These are phyloP conservation scores for Myxozyma sirexii DNA, from an alignment of 805 yeast genomes.

Conservation along the genomic window DNA sequence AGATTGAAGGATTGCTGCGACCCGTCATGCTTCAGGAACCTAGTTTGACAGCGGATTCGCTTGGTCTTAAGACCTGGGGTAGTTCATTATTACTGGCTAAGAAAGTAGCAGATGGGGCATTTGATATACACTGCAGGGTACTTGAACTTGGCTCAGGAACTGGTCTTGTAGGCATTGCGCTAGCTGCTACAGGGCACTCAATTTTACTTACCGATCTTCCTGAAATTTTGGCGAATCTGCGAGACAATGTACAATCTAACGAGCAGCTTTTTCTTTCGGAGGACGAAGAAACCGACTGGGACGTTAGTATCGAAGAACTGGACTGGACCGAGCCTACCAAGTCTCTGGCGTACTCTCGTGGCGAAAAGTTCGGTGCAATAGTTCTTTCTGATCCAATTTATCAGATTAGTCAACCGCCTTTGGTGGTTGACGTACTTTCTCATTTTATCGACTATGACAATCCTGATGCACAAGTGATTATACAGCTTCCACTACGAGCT, in stretches of 20 bases:
- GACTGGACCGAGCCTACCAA: constrained; percentile 75
- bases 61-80: constrained; percentile 97
- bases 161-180: constrained; percentile 80
- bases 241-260: constrained; percentile 61
- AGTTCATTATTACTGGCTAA: constrained; percentile 73
- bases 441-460: constrained; percentile 46
- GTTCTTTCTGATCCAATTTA: constrained; percentile 88
- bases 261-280: background rate
- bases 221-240: constrained; percentile 71
- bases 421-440: constrained; percentile 65
- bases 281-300: constrained; percentile 20
- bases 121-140: constrained; percentile 2
- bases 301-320: constrained; percentile 52
- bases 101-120: constrained; percentile 37
- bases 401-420: constrained; percentile 74
- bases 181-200: constrained; percentile 55
- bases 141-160: constrained; percentile 94
- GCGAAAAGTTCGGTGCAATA: constrained; percentile 55
- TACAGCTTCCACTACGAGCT: constrained; percentile 76
- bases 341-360: constrained; percentile 35
- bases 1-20: constrained; percentile 44
- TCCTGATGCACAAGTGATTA: constrained; percentile 52
- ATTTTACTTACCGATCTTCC: constrained; percentile 73
- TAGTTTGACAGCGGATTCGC: constrained; percentile 77
- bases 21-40: constrained; percentile 66